Evolutionary conservation across 257 asterid species (phyloP).

Genomic region (Gentiana dahurica): DNA sequence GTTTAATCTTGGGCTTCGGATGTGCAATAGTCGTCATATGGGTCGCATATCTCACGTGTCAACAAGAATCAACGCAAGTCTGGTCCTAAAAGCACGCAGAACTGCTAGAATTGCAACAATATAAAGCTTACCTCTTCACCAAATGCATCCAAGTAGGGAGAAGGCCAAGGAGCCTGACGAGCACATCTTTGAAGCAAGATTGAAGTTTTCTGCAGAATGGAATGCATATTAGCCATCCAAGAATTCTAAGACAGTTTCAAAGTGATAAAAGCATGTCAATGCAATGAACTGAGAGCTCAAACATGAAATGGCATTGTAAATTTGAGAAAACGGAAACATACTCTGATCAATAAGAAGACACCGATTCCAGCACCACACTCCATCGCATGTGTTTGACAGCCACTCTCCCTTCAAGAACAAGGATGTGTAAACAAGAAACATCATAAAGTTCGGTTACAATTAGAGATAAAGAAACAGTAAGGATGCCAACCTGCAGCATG

Average conservation of each 20-base stretch:
- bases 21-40: slow-evolving; percentile 1
- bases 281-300: slow-evolving; percentile 3
- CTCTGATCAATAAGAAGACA: slow-evolving; percentile 82
- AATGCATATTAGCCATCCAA: background rate
- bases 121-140: slow-evolving; percentile 81
- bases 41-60: background rate
- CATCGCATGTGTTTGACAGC: slow-evolving; percentile 72
- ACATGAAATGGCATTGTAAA: background rate
- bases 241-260: background rate
- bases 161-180: slow-evolving; percentile 97
- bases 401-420: slow-evolving; percentile 48
- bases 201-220: slow-evolving; percentile 57
- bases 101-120: background rate
- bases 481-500: slow-evolving; percentile 73
- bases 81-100: too few species aligned
- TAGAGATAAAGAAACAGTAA: background rate
- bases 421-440: slow-evolving; percentile 6
- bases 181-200: slow-evolving; percentile 88
- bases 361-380: slow-evolving; percentile 94
- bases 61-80: background rate
- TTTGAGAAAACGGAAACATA: slow-evolving; percentile 22
- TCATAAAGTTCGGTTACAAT: background rate
- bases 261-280: background rate
- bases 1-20: background rate
- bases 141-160: slow-evolving; percentile 89